These are phyloP conservation scores for Sclerotinia spermophila DNA, from an alignment of 2,329 filamentous ascomycete genomes.

Conservation along the genomic window DNA sequence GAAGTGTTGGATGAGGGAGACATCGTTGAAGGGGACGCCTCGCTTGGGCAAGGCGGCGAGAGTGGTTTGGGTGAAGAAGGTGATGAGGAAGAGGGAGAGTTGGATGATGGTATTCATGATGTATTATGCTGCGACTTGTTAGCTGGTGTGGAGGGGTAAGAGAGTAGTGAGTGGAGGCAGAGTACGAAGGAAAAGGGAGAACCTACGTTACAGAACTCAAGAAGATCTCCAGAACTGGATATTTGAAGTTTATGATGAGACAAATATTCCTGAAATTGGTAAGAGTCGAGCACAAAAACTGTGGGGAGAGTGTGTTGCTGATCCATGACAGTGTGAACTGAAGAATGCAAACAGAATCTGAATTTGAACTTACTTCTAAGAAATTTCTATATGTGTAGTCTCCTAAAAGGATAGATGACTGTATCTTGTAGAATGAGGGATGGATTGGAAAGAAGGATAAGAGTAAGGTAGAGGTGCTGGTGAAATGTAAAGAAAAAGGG, in stretches of 20 bases:
- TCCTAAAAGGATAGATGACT: not conserved
- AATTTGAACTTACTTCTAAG: not conserved
- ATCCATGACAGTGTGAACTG: not conserved
- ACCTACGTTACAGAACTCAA: not conserved
- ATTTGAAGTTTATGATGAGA: not conserved
- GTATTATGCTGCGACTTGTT: not conserved
- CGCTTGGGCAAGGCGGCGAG: slow-evolving; percentile 14
- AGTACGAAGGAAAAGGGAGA: too few relatives aligned
- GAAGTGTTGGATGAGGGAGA: slow-evolving; percentile 22
- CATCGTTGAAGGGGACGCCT: slow-evolving; percentile 23
- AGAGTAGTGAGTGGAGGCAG: too few relatives aligned
- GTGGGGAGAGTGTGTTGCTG: too few relatives aligned
- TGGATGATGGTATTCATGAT: slow-evolving; percentile 6
- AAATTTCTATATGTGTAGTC: not conserved
- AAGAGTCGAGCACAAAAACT: not conserved
- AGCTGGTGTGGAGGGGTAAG: not conserved
- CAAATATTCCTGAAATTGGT: not conserved
- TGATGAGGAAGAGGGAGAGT: not conserved
- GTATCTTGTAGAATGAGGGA: not conserved
- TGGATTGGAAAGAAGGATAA: not conserved
- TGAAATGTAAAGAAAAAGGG: not conserved
- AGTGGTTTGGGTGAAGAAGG: not conserved
- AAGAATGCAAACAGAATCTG: not conserved
- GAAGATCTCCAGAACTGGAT: not conserved
- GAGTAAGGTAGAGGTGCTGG: too few relatives aligned